Base-by-base conservation (phyloP, 1,284 basidiomycete genomes). In the Meripilus lineatus region DNA sequence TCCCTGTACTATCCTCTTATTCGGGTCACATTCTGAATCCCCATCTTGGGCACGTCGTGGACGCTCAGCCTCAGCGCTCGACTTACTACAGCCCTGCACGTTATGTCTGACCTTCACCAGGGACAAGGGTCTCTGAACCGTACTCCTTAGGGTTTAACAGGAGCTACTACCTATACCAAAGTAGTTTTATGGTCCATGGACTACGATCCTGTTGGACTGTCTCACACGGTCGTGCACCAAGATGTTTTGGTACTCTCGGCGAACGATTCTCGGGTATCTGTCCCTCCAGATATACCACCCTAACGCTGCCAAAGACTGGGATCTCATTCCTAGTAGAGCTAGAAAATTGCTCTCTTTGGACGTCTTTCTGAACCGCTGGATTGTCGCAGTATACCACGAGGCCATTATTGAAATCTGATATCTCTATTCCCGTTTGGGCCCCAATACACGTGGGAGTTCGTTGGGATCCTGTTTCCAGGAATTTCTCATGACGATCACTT, bases 321-420 rank as follows among this genome's bases (percentile, higher is more conserved):
- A 30, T 30, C 8, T 30, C 8, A n/a, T 8, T 14, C 3, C 40
- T 33, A 1, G 47, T 45, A 26, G 18, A 35, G 20, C 47, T 4
- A 48, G 48, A 13, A 54, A 53, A 1, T 54, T 61, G 15, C 49
- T 58, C 22, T 45, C 50, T 1, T 48, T 63, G 24, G 49, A 57
- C 7, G 40, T 59, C 0, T 46, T 59, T 13, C 44, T 53, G 5
- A 56, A 59, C 33, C 49, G 59, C 5, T 63, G 58, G 59, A 45
- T 63, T 0, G 44, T 61, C 0, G 57, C 52, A 17, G 48, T 60
- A 1, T 58, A 53, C 18, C 50, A 54, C 11, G 59, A 61, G 42
- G 48, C 54, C n/a, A 33, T 50, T 4, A 43, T 61, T 17, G 52
- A 60, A 25, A 25, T 63, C 1, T 63, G 59, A 58, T 59, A 63